Evolutionary conservation across 208 protist genomes (phyloP).

Genomic region (Acanthamoeba healyi): DNA sequence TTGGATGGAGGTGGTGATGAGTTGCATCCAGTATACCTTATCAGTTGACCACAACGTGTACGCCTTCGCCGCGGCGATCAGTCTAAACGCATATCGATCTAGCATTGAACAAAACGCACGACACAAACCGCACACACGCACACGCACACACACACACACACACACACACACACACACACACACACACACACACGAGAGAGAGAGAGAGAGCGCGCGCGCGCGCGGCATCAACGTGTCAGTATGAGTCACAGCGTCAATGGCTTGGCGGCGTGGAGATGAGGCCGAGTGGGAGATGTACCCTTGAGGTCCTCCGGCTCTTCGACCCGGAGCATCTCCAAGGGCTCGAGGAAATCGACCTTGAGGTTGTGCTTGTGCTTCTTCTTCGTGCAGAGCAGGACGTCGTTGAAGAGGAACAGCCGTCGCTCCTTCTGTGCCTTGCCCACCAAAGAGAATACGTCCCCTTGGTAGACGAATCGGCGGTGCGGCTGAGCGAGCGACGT

Average conservation of each 20-base stretch:
- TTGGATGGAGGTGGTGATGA: conserved; percentile 57
- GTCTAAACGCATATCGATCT: conserved; percentile 63
- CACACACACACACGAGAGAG: neutral
- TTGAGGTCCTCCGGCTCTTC: conserved; percentile 6
- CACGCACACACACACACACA: too few relatives aligned
- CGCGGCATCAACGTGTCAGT: too few relatives aligned
- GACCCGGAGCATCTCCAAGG: conserved; percentile 59
- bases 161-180: too few relatives aligned
- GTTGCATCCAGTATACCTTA: conserved; percentile 74
- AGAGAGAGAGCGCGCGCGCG: too few relatives aligned
- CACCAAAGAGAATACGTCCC: conserved; percentile 31
- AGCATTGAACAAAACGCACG: neutral
- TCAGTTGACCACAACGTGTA: conserved; percentile 68
- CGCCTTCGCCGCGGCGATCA: conserved; percentile 57
- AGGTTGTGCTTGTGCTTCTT: conserved; percentile 43
- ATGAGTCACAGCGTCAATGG: too few relatives aligned
- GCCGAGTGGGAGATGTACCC: neutral
- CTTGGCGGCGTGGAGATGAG: neutral
- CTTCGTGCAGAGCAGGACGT: conserved; percentile 69
- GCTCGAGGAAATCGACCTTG: conserved; percentile 74
- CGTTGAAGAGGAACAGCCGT: conserved; percentile 70
- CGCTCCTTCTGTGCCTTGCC: conserved; percentile 60
- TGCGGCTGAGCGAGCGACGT: conserved; percentile 64
- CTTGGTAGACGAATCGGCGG: conserved; percentile 72
- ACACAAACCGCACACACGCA: too few relatives aligned